Percentiles rank a stretch among this genome's conserved stretches.
Conservation (phyloP, 2,329 filamentous ascomycete genomes). For the Fusarium continuum region DNA sequence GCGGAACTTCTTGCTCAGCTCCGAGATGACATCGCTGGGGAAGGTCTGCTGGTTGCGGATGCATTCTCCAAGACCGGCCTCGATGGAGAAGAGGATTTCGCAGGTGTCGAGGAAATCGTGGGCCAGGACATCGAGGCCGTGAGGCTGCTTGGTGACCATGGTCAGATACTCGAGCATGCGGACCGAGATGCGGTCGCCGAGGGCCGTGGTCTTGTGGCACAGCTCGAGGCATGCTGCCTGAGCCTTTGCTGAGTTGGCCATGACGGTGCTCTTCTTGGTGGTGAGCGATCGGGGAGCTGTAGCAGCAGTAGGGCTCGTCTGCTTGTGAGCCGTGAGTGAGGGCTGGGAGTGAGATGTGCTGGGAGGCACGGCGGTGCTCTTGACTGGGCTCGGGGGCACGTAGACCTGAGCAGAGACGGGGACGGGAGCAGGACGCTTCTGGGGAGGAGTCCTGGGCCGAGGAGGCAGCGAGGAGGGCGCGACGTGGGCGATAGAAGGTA, state of each 20-base stretch:
- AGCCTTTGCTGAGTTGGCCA: slow-evolving; percentile 42
- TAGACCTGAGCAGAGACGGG: slow-evolving; percentile 6
- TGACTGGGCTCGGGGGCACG: slow-evolving; percentile 3
- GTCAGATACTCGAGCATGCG: slow-evolving; percentile 72
- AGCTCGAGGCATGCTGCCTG: slow-evolving; percentile 52
- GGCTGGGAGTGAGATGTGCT: neutral
- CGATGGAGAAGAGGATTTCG: slow-evolving; percentile 73
- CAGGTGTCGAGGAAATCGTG: slow-evolving; percentile 74
- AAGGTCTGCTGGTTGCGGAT: slow-evolving; percentile 61
- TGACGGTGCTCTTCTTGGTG: slow-evolving; percentile 37
- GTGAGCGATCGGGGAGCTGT: slow-evolving; percentile 26
- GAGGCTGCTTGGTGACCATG: slow-evolving; percentile 62
- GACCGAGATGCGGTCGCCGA: slow-evolving; percentile 71
- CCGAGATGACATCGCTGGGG: slow-evolving; percentile 67
- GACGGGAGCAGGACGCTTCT: neutral
- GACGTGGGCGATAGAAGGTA: neutral
- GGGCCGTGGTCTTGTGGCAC: slow-evolving; percentile 66
- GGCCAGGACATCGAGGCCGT: slow-evolving; percentile 67
- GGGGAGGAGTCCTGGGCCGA: slow-evolving; percentile 26
- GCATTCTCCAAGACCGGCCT: slow-evolving; percentile 69
- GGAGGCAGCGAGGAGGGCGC: neutral
- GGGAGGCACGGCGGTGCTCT: neutral
- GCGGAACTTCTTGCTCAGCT: slow-evolving; percentile 71
- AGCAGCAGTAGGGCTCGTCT: neutral
- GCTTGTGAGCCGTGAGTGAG: too few relatives aligned